A percentile compares a stretch with the other conserved stretches of the same genome.
These are phyloP conservation scores for Debaryomyces robertsiae DNA, from an alignment of 1,139 yeast species.

Conservation along the genomic window DNA sequence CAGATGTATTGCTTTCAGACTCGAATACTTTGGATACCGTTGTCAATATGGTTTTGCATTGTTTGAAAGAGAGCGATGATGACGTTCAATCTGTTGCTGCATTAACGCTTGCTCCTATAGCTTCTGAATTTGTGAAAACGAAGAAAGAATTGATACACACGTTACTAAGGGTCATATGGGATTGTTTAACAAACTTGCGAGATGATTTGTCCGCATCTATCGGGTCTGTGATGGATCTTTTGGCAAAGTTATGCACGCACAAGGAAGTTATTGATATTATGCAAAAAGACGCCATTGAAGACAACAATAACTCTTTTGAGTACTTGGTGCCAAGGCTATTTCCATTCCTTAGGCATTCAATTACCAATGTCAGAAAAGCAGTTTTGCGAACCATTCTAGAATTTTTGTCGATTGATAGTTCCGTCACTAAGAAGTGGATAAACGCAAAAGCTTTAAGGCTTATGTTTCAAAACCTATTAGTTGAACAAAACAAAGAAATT, in stretches of 20 bases:
- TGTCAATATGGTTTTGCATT: slow-evolving; percentile 83
- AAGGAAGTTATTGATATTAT: slow-evolving; percentile 74
- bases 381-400: slow-evolving; percentile 81
- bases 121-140: slow-evolving; percentile 74
- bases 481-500: slow-evolving; percentile 84
- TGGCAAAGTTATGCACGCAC: slow-evolving; percentile 85
- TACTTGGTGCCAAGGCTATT: slow-evolving; percentile 85
- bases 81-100: slow-evolving; percentile 98
- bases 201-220: slow-evolving; percentile 95
- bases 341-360: slow-evolving; percentile 93
- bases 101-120: slow-evolving; percentile 87
- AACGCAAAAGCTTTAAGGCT: slow-evolving; percentile 71
- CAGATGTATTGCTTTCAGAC: slow-evolving; percentile 66
- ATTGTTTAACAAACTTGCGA: slow-evolving; percentile 75
- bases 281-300: slow-evolving; percentile 59
- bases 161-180: slow-evolving; percentile 82
- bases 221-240: slow-evolving; percentile 93
- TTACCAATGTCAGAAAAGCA: slow-evolving; percentile 86
- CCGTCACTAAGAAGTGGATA: slow-evolving; percentile 73
- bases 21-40: slow-evolving; percentile 68
- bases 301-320: slow-evolving; percentile 59
- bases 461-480: slow-evolving; percentile 80
- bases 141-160: slow-evolving; percentile 62
- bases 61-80: slow-evolving; percentile 82
- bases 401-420: slow-evolving; percentile 71